Conservation (phyloP, 2,329 filamentous ascomycete genomes). For the Penicillium sp. region DNA sequence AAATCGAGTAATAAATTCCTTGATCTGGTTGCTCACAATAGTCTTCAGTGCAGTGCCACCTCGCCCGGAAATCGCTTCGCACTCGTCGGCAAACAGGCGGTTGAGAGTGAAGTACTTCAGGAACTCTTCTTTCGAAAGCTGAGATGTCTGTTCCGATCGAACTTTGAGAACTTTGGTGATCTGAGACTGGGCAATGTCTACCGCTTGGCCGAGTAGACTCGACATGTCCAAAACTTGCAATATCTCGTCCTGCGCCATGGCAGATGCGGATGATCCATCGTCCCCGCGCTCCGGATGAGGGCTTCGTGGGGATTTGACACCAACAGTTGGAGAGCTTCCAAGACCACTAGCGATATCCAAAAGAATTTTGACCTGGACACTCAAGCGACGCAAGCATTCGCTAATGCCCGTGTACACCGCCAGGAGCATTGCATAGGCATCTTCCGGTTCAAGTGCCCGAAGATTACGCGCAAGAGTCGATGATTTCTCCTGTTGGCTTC, state of each 20-base stretch:
- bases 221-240: slow-evolving; percentile 65
- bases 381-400: slow-evolving; percentile 79
- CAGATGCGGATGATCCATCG: slow-evolving; percentile 27
- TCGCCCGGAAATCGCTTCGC: slow-evolving; percentile 63
- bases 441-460: slow-evolving; percentile 74
- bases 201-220: slow-evolving; percentile 63
- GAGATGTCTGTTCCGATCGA: slow-evolving; percentile 58
- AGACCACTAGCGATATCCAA: slow-evolving; percentile 78
- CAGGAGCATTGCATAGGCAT: slow-evolving; percentile 78
- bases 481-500: slow-evolving; percentile 84
- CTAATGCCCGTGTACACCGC: slow-evolving; percentile 84
- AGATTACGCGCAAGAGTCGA: slow-evolving; percentile 84
- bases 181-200: slow-evolving; percentile 64
- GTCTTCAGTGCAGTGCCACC: slow-evolving; percentile 60
- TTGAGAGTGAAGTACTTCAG: slow-evolving; percentile 63
- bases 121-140: slow-evolving; percentile 57
- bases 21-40: slow-evolving; percentile 62
- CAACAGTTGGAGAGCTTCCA: slow-evolving; percentile 40
- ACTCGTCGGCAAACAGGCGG: slow-evolving; percentile 64
- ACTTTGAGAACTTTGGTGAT: slow-evolving; percentile 64
- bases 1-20: slow-evolving; percentile 59
- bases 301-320: slow-evolving; percentile 49
- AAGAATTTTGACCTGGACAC: slow-evolving; percentile 90
- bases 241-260: slow-evolving; percentile 56
- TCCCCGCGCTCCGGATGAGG: slow-evolving; percentile 47